These are phyloP conservation scores for Cystobasidium slooffiae DNA, from an alignment of 1,284 basidiomycete genomes.

Conservation along the genomic window DNA sequence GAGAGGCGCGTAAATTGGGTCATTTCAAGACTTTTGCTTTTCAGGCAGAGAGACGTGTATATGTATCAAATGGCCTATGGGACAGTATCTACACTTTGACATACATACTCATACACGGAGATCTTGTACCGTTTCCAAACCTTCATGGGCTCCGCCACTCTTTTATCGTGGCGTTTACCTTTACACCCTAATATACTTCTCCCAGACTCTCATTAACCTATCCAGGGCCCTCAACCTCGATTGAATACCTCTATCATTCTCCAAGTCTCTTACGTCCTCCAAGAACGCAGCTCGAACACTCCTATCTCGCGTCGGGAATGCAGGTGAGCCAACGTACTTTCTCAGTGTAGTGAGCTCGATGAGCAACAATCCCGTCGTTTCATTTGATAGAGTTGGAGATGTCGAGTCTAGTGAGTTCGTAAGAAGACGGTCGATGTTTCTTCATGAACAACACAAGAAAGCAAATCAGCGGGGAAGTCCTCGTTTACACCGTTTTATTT, in stretches of 20 bases:
- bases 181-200: constrained; percentile 32
- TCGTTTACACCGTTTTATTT: neutral
- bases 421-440: constrained; percentile 10
- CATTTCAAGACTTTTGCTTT: neutral
- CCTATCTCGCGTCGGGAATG: constrained; percentile 52
- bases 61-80: neutral
- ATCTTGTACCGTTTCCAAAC: neutral
- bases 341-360: constrained; percentile 58
- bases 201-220: constrained; percentile 18
- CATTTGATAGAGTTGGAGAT: constrained; percentile 54
- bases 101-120: neutral
- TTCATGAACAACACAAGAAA: constrained; percentile 59
- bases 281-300: constrained; percentile 75
- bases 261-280: constrained; percentile 81
- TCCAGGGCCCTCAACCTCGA: constrained; percentile 27
- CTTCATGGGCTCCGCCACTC: neutral
- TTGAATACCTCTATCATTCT: constrained; percentile 60
- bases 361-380: constrained; percentile 61
- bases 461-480: neutral
- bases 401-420: constrained; percentile 59
- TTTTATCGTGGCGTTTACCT: no score
- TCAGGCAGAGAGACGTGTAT: no score
- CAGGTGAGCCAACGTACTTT: constrained; percentile 55
- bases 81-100: neutral
- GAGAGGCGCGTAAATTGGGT: neutral